A percentile compares a stretch with the other conserved stretches of the same genome.
These are phyloP conservation scores for Penicillium chermesinum DNA, from an alignment of 495 filamentous ascomycete species.

Conservation along the genomic window DNA sequence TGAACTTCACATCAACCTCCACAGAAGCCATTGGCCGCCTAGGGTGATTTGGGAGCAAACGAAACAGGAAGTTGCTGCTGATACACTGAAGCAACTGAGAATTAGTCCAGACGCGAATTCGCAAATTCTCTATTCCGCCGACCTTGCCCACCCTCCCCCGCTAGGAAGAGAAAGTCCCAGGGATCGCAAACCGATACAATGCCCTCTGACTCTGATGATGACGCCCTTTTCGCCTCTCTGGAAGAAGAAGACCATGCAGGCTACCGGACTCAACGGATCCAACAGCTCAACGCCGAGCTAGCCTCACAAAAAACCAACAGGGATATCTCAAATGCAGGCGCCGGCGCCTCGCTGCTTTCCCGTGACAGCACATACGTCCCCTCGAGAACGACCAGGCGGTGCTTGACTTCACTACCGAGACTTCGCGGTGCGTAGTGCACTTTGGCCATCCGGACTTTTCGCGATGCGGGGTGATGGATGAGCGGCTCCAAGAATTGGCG, in stretches of 20 bases:
- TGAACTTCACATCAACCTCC: background rate
- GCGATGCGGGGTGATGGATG: slow-evolving; percentile 66
- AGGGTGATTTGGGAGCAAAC: too few species aligned
- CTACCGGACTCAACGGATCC: slow-evolving; percentile 65
- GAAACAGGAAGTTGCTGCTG: too few species aligned
- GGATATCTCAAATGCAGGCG: slow-evolving; percentile 3
- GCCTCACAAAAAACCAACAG: slow-evolving; percentile 37
- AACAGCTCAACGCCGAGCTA: slow-evolving; percentile 65
- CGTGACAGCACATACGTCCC: slow-evolving; percentile 46
- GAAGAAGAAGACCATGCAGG: slow-evolving; percentile 59
- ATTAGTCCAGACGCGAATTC: too few species aligned
- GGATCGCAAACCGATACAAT: background rate
- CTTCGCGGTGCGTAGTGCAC: slow-evolving; percentile 62
- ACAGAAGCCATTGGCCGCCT: too few species aligned
- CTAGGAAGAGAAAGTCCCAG: background rate
- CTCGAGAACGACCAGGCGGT: slow-evolving; percentile 60
- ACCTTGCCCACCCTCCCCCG: background rate
- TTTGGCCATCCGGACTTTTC: slow-evolving; percentile 73
- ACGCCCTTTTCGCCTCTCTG: slow-evolving; percentile 64
- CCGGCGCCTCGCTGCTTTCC: slow-evolving; percentile 25
- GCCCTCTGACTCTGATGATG: slow-evolving; percentile 56
- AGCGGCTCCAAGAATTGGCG: slow-evolving; percentile 56
- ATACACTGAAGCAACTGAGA: background rate
- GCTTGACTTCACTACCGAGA: slow-evolving; percentile 64
- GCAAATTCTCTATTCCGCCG: background rate